Evolutionary conservation across 768 basidiomycete species (phyloP), one percentile per base, ranked within the genome.

Genomic region (Hygrophorus pudorinus): DNA sequence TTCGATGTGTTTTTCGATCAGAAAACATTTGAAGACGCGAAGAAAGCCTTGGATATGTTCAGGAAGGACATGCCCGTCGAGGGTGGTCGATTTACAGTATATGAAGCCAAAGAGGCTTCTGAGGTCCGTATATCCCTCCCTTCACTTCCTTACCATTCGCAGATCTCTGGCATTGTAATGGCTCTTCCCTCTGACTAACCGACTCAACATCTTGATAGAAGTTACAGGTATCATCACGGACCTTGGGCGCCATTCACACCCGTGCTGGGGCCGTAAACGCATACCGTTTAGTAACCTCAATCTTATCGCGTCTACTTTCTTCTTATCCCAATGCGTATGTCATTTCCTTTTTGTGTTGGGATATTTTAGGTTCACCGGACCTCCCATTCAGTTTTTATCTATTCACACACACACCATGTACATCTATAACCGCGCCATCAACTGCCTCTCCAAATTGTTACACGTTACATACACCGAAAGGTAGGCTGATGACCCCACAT

Each of bases 241-340:
- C 65, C 2, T 56, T 65, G 1, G 83, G 80, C 0, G 73, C 71
- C 46, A 66, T 85, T 34, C 56, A 64, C 10, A 75, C 71, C 18
- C 59, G 59, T 0, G 83, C 75, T 1, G 82, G 79, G 1, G 77
- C 83, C 0, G 59, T 80, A 21, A 81, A 85, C 47, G 79, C 83
- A 0, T 86, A 86, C 56, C 75, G 79, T 14, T 66, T 82, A 24
- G 74, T 85, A 10, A 82, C 81, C 1, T 69, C 70, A 2, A 66
- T 84, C 18, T 59, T 84, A 16, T 49, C 62, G 11, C 73, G 73
- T 35, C 70, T 83, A 1, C 59, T 83, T 5, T 48, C 61, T 9
- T 62, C 64, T n/a, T 69, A 79, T 9, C n/a, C n/a, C 17, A 35
- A 35, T 24, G 3, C 24, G 24, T 24, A 24, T 24, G 24, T 24